Conservation (phyloP, 148 eudicot species). For the Silene uniflora region DNA sequence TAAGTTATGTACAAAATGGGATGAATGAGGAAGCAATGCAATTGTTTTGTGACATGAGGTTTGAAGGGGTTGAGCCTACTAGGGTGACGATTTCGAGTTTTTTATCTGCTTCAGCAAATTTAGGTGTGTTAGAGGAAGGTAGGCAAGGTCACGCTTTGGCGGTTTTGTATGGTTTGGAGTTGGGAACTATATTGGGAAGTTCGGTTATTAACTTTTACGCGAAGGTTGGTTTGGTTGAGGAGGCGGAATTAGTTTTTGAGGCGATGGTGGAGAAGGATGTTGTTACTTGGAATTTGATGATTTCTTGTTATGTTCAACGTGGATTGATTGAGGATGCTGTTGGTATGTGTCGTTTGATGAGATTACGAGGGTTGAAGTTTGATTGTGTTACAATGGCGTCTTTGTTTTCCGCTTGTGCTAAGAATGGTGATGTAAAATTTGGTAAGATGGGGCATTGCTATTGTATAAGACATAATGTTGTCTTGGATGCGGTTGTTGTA, state of each 20-base stretch:
- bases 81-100: conserved; percentile 46
- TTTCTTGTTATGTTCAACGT: conserved; percentile 50
- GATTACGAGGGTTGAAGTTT: conserved; percentile 36
- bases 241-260: conserved; percentile 43
- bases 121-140: conserved; percentile 43
- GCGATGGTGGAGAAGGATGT: conserved; percentile 53
- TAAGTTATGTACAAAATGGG: conserved; percentile 51
- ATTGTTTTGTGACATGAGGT: conserved; percentile 45
- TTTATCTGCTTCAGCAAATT: conserved; percentile 50
- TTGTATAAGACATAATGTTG: conserved; percentile 41
- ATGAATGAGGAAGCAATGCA: conserved; percentile 46
- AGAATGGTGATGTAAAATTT: conserved; percentile 32
- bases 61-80: conserved; percentile 48
- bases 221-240: conserved; percentile 40
- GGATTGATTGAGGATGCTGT: conserved; percentile 31
- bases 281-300: conserved; percentile 58
- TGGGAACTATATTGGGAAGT: conserved; percentile 50
- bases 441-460: conserved; percentile 45
- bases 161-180: conserved; percentile 37
- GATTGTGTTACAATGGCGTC: conserved; percentile 54
- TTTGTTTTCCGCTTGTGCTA: conserved; percentile 35
- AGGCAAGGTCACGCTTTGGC: conserved; percentile 56
- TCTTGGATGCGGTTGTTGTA: conserved; percentile 35
- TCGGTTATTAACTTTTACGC: conserved; percentile 54
- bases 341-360: conserved; percentile 38